A percentile compares a stretch with the other conserved stretches of the same genome.
Conservation (phyloP, 2,329 filamentous ascomycete species). For the Cryphonectria nitschkei region DNA sequence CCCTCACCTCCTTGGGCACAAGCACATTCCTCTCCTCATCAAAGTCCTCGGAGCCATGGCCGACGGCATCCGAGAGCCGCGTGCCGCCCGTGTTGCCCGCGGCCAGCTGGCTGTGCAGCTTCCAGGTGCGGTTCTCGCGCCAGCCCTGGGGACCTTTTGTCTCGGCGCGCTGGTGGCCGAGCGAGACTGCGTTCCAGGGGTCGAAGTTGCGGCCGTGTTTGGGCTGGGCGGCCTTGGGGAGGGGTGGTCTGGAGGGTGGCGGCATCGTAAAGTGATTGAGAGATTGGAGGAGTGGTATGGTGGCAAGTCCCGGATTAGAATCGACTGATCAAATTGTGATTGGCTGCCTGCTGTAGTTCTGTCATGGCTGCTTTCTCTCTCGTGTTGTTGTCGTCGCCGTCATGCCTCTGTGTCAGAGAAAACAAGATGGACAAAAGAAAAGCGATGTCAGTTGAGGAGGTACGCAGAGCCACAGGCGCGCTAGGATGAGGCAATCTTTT, state of each 20-base stretch:
- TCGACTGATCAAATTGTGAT: neutral
- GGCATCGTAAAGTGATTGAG: slow-evolving; percentile 21
- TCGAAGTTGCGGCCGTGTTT: slow-evolving; percentile 57
- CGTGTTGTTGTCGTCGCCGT: too few species aligned
- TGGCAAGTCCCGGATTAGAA: too few species aligned
- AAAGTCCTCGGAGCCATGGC: slow-evolving; percentile 63
- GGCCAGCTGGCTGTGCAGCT: slow-evolving; percentile 71
- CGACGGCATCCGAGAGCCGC: slow-evolving; percentile 67
- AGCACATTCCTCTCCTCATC: slow-evolving; percentile 49
- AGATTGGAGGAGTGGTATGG: too few species aligned
- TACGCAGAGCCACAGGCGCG: neutral
- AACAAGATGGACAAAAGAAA: too few species aligned
- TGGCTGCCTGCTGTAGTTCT: too few species aligned
- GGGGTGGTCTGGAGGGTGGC: slow-evolving; percentile 18
- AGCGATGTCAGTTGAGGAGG: too few species aligned
- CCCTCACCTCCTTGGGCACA: slow-evolving; percentile 47
- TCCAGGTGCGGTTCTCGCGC: slow-evolving; percentile 70
- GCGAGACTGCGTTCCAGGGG: slow-evolving; percentile 73
- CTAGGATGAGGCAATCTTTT: too few species aligned
- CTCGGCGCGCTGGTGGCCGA: slow-evolving; percentile 80
- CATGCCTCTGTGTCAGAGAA: too few species aligned
- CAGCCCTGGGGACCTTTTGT: slow-evolving; percentile 68
- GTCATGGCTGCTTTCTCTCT: too few species aligned
- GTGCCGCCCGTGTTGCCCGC: slow-evolving; percentile 60
- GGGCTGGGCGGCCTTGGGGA: slow-evolving; percentile 46